Conservation (phyloP, 164 flowering plant species). For the Magnolia officinalis region DNA sequence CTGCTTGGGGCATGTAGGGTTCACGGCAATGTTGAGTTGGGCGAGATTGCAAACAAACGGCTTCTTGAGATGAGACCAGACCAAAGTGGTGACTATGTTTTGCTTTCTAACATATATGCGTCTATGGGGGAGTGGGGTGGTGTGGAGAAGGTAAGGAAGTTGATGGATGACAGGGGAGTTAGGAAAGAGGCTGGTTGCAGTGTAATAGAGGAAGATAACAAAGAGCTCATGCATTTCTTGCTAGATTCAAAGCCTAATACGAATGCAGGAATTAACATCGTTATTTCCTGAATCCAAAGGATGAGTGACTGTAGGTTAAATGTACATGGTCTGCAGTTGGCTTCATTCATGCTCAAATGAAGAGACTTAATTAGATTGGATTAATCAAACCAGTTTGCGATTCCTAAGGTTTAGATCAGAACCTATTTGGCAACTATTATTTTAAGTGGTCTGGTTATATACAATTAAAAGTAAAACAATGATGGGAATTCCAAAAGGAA, state of each 20-base stretch:
- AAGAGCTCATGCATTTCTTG: neutral
- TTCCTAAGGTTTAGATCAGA: too few species aligned
- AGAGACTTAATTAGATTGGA: too few species aligned
- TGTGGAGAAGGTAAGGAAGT: slow-evolving; percentile 52
- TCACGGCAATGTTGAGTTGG: slow-evolving; percentile 65
- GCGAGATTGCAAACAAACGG: slow-evolving; percentile 42
- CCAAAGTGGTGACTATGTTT: slow-evolving; percentile 64
- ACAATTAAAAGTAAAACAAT: too few species aligned
- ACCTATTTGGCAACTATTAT: too few species aligned
- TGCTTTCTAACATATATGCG: slow-evolving; percentile 64
- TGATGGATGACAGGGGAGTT: slow-evolving; percentile 61
- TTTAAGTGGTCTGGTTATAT: too few species aligned
- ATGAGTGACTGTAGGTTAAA: too few species aligned
- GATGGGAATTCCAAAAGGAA: too few species aligned
- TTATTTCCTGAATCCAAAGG: too few species aligned
- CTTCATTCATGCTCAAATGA: too few species aligned
- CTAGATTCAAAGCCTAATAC: neutral
- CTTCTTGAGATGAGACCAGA: slow-evolving; percentile 45
- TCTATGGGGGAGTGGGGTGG: slow-evolving; percentile 62
- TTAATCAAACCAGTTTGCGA: too few species aligned
- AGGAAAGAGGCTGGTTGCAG: slow-evolving; percentile 49
- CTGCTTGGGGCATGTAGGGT: slow-evolving; percentile 63
- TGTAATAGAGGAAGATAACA: slow-evolving; percentile 26
- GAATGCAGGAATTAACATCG: too few species aligned
- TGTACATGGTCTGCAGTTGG: too few species aligned